These are phyloP conservation scores for Mangifera indica DNA, from an alignment of 345 rosid genomes.

Conservation along the genomic window DNA sequence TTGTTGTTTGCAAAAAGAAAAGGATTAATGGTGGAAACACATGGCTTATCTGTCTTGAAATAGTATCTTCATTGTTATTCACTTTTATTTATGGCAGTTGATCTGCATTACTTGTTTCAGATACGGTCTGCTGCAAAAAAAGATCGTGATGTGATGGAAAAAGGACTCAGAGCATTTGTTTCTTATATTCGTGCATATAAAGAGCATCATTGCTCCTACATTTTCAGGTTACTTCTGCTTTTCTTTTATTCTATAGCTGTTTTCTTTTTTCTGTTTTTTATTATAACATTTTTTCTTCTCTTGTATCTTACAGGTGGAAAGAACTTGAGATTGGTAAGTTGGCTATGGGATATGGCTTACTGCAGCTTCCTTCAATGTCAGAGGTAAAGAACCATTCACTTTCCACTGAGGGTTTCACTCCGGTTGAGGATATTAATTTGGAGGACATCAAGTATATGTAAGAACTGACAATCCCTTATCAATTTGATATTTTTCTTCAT, in stretches of 20 bases:
- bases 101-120: slow-evolving; percentile 39
- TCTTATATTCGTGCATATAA: slow-evolving; percentile 86
- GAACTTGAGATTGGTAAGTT: slow-evolving; percentile 84
- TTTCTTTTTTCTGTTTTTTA: not conserved
- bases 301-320: slow-evolving; percentile 59
- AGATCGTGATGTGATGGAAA: slow-evolving; percentile 90
- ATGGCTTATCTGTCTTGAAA: not conserved
- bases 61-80: not conserved
- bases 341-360: slow-evolving; percentile 91
- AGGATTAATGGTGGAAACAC: not conserved
- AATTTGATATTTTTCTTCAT: not conserved
- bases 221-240: slow-evolving; percentile 57
- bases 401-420: slow-evolving; percentile 67
- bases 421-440: slow-evolving; percentile 54
- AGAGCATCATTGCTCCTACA: slow-evolving; percentile 81
- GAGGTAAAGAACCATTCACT: slow-evolving; percentile 83
- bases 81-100: not conserved
- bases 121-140: slow-evolving; percentile 64
- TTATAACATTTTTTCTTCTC: not conserved
- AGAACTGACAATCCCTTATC: slow-evolving; percentile 19
- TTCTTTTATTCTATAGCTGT: slow-evolving; percentile 1
- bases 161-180: slow-evolving; percentile 88
- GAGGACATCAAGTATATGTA: slow-evolving; percentile 82
- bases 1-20: not conserved
- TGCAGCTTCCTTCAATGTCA: slow-evolving; percentile 82